Evolutionary conservation across 495 filamentous ascomycete genomes (phyloP).

Genomic region (Xylaria palmicola): DNA sequence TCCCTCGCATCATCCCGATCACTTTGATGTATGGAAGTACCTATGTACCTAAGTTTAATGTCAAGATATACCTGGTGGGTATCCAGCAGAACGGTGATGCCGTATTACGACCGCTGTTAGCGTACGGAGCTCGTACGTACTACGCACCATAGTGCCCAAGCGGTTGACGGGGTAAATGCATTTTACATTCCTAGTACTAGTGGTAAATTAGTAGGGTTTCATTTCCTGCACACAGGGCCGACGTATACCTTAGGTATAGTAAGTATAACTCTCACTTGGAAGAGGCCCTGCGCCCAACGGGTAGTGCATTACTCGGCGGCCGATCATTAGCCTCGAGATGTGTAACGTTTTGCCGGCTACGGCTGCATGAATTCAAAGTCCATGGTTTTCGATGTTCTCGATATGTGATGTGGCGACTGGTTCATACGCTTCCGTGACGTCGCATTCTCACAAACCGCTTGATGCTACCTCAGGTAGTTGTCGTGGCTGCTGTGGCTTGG

Average conservation of each 20-base stretch:
- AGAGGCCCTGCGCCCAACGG: not conserved
- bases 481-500: not conserved
- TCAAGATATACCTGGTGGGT: not conserved
- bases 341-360: no score
- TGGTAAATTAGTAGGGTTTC: not conserved
- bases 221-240: not conserved
- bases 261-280: no score
- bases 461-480: no score
- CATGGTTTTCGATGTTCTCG: not conserved
- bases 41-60: no score
- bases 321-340: not conserved
- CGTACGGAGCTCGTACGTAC: not conserved
- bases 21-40: no score
- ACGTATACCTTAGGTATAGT: no score
- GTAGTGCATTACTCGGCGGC: not conserved
- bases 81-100: not conserved
- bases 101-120: not conserved
- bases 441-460: no score
- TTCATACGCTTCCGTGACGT: not conserved
- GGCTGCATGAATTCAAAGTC: no score
- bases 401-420: not conserved
- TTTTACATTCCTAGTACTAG: not conserved
- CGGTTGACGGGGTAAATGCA: no score
- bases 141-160: no score
- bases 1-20: no score